These are phyloP conservation scores for Mycena sp. DNA, from an alignment of 1,284 basidiomycete genomes.

Conservation along the genomic window DNA sequence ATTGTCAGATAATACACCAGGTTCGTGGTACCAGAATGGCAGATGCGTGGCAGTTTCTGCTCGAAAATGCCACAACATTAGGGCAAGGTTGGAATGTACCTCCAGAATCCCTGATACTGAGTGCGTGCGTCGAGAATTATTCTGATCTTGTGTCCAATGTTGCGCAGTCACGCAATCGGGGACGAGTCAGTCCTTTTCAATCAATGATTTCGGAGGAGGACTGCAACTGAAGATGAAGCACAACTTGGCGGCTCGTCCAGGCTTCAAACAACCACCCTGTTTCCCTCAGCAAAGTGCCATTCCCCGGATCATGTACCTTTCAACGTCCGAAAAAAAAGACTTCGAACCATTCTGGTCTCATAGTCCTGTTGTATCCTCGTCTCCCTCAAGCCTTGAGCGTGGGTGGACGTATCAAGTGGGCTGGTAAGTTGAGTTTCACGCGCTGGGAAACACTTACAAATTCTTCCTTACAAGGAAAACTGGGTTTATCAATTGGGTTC, in stretches of 20 bases:
- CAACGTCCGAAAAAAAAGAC: slow-evolving; percentile 42
- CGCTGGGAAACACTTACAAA: background rate
- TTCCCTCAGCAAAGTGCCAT: slow-evolving; percentile 27
- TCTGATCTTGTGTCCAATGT: background rate
- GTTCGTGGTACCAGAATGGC: slow-evolving; percentile 39
- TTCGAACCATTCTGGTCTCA: slow-evolving; percentile 51
- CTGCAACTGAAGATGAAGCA: slow-evolving; percentile 24
- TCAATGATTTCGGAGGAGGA: slow-evolving; percentile 43
- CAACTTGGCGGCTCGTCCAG: slow-evolving; percentile 23
- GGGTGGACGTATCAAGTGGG: slow-evolving; percentile 49
- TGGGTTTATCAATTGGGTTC: slow-evolving; percentile 37
- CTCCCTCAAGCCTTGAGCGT: slow-evolving; percentile 38
- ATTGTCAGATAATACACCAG: slow-evolving; percentile 51
- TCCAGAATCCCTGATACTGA: slow-evolving; percentile 56
- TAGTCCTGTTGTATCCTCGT: slow-evolving; percentile 38
- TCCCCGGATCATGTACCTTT: slow-evolving; percentile 49
- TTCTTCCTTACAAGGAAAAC: slow-evolving; percentile 9
- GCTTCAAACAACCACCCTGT: background rate
- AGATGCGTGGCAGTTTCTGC: slow-evolving; percentile 56
- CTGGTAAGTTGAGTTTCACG: slow-evolving; percentile 40
- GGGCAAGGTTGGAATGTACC: slow-evolving; percentile 45
- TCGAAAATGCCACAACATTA: slow-evolving; percentile 45
- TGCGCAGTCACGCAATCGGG: slow-evolving; percentile 48
- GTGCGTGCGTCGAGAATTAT: slow-evolving; percentile 39
- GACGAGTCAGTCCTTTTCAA: slow-evolving; percentile 48